These are phyloP conservation scores for Albophoma yamanashiensis DNA, from an alignment of 2,329 filamentous ascomycete species.

Conservation along the genomic window DNA sequence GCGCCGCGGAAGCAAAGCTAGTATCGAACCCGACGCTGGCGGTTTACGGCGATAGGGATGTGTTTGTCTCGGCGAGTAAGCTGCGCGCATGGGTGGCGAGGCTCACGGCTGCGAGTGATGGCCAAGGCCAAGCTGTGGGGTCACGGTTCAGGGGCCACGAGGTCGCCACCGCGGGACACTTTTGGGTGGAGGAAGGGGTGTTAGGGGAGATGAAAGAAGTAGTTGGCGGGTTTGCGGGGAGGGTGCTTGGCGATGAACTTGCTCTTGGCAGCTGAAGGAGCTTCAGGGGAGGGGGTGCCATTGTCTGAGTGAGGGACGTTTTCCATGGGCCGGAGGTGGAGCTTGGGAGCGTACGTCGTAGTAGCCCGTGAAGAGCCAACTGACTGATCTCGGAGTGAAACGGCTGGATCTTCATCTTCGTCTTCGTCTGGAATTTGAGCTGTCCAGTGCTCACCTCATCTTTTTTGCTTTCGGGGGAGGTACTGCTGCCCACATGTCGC, in stretches of 20 bases:
- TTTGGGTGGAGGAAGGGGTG: conserved; percentile 48
- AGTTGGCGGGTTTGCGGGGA: conserved; percentile 15
- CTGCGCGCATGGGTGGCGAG: conserved; percentile 54
- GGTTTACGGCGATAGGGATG: conserved; percentile 65
- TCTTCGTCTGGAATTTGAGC: too few species aligned
- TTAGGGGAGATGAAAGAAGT: conserved; percentile 17
- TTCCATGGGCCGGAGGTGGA: too few species aligned
- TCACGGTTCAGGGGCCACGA: conserved; percentile 38
- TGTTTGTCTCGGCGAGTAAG: conserved; percentile 57
- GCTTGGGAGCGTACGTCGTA: too few species aligned
- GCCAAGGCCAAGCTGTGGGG: conserved; percentile 9
- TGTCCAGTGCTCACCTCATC: too few species aligned
- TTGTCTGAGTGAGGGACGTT: too few species aligned
- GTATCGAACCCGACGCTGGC: conserved; percentile 51
- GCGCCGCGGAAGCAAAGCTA: conserved; percentile 42
- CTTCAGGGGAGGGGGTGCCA: too few species aligned
- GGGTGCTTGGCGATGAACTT: conserved; percentile 3
- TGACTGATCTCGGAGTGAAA: too few species aligned
- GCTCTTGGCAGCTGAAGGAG: too few species aligned
- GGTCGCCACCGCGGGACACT: conserved; percentile 46
- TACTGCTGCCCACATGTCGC: too few species aligned
- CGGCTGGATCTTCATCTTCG: too few species aligned
- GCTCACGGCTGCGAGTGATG: conserved; percentile 24
- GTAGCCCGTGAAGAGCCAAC: too few species aligned
- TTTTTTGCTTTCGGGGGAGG: too few species aligned